Conservation (phyloP, 2,329 filamentous ascomycete species). For the Phyllosticta ampelicida region DNA sequence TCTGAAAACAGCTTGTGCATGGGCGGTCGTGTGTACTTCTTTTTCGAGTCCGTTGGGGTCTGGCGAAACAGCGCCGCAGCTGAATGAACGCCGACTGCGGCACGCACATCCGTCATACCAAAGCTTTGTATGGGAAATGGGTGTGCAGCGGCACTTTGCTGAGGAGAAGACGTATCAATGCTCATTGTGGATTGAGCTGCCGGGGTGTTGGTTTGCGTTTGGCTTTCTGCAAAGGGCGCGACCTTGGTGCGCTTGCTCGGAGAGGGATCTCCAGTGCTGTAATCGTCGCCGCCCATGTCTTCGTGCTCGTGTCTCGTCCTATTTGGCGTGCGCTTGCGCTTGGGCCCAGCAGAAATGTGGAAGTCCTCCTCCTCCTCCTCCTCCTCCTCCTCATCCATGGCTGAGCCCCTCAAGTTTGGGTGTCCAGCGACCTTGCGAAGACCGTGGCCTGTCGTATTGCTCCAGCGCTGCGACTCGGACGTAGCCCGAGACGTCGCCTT, state of each 20-base stretch:
- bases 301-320: neutral
- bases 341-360: neutral
- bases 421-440: conserved; percentile 3
- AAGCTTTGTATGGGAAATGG: conserved; percentile 6
- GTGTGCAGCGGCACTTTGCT: neutral
- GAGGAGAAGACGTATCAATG: neutral
- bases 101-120: conserved; percentile 31
- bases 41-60: conserved; percentile 35
- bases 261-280: conserved; percentile 2
- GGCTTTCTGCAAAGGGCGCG: neutral
- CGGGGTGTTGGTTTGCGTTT: neutral
- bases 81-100: conserved; percentile 37
- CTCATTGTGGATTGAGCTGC: conserved; percentile 2
- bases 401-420: conserved; percentile 4
- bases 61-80: conserved; percentile 43
- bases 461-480: conserved; percentile 15
- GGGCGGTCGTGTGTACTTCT: conserved; percentile 47
- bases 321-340: conserved; percentile 2
- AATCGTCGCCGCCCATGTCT: neutral
- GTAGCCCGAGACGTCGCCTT: conserved; percentile 19
- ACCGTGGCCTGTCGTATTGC: neutral
- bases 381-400: conserved; percentile 4
- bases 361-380: conserved; percentile 6
- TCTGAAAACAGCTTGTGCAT: conserved; percentile 49
- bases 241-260: conserved; percentile 15